phyloP scores from a whole-genome alignment of 2,329 filamentous ascomycete genomes.

The Scedosporium boydii region DNA sequence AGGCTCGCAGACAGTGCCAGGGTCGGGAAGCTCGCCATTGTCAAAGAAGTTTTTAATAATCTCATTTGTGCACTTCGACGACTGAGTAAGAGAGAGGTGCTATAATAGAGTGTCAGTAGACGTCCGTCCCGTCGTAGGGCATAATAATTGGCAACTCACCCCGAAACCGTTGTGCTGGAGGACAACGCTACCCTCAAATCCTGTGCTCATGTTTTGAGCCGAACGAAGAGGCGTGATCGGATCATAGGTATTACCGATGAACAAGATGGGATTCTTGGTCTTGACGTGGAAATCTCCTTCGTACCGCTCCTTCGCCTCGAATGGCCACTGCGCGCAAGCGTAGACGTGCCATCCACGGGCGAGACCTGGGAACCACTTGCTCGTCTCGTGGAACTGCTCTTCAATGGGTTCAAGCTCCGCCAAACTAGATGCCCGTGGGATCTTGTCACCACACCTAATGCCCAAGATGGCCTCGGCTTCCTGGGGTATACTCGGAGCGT shows the following conservation, averaged over 20 bases:
- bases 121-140: not conserved
- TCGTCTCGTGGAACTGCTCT: conserved; percentile 11
- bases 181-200: conserved; percentile 34
- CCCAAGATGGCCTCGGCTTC: conserved; percentile 31
- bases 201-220: conserved; percentile 31
- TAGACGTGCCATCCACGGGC: conserved; percentile 10
- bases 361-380: conserved; percentile 18
- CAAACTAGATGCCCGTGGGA: conserved; percentile 12
- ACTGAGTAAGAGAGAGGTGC: not conserved
- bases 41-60: not conserved
- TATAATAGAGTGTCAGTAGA: not conserved
- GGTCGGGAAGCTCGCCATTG: not conserved
- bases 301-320: conserved; percentile 18
- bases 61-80: conserved; percentile 4
- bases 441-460: conserved; percentile 28
- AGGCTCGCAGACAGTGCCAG: conserved; percentile 2
- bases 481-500: conserved; percentile 13
- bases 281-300: conserved; percentile 19
- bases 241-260: conserved; percentile 33
- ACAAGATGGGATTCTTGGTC: conserved; percentile 34
- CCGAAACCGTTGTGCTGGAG: conserved; percentile 41
- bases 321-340: conserved; percentile 26
- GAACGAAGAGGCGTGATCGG: conserved; percentile 38
- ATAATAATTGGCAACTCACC: conserved; percentile 21
- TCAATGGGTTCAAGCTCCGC: not conserved